A percentile compares a stretch with the other conserved stretches of the same genome.
Conservation (phyloP, 768 basidiomycete genomes). For the Psilocybe subaeruginosa region DNA sequence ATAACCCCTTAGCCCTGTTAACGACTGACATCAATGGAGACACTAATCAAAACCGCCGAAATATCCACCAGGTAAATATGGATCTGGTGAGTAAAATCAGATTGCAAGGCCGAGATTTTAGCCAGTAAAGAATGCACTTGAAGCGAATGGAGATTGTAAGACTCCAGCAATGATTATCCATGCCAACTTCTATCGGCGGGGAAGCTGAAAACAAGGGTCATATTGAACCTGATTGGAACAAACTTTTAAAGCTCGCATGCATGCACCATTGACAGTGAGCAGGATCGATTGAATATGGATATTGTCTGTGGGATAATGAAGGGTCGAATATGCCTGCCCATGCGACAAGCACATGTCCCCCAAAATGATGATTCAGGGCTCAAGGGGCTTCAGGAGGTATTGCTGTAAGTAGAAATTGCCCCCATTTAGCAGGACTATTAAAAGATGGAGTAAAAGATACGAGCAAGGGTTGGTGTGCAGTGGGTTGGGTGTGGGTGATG, state of each 20-base stretch:
- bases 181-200: constrained; percentile 7
- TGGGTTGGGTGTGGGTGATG: too few relatives aligned
- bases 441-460: background rate
- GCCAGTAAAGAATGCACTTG: background rate
- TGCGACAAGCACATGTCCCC: constrained; percentile 17
- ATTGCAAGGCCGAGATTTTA: background rate
- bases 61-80: background rate
- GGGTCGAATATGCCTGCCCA: constrained; percentile 5
- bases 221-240: constrained; percentile 2
- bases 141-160: background rate
- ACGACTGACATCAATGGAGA: background rate
- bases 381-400: constrained; percentile 5
- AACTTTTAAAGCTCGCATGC: constrained; percentile 7
- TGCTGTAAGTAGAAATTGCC: constrained; percentile 3
- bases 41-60: background rate
- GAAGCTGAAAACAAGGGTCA: background rate
- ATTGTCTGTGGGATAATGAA: constrained; percentile 4
- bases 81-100: background rate
- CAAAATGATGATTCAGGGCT: constrained; percentile 4
- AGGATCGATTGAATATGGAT: background rate
- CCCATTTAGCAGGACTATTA: constrained; percentile 2
- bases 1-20: background rate
- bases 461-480: background rate
- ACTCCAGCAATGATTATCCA: background rate
- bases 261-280: constrained; percentile 12